Evolutionary conservation across 495 filamentous ascomycete genomes (phyloP).

Genomic region (Penicillium chermesinum): DNA sequence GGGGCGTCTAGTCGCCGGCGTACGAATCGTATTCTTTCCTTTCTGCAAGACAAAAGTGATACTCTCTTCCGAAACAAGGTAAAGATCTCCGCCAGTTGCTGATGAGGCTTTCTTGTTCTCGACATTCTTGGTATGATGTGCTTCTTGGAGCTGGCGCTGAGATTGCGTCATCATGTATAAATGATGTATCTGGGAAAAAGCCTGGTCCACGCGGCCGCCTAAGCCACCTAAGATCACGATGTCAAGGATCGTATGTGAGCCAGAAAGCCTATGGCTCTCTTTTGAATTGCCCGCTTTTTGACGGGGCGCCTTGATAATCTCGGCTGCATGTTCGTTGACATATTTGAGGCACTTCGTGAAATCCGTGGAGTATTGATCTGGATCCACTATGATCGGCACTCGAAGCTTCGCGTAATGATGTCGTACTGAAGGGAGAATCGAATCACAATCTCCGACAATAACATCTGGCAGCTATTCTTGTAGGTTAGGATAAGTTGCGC

Average conservation of each 20-base stretch:
- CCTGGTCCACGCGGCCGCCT: constrained; percentile 88
- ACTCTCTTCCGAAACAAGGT: constrained; percentile 70
- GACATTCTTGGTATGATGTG: not conserved
- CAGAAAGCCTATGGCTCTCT: not conserved
- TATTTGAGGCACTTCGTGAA: constrained; percentile 70
- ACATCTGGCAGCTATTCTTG: constrained; percentile 50
- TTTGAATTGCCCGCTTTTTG: not conserved
- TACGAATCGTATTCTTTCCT: constrained; percentile 64
- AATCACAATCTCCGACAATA: constrained; percentile 90
- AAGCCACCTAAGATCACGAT: constrained; percentile 77
- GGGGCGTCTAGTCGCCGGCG: constrained; percentile 36
- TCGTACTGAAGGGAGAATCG: constrained; percentile 53
- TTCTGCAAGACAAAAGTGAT: constrained; percentile 71
- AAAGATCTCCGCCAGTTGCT: constrained; percentile 42
- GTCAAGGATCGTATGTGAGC: constrained; percentile 23
- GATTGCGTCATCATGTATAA: constrained; percentile 47
- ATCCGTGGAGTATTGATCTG: constrained; percentile 82
- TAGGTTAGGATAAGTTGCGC: no score
- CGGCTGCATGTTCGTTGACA: constrained; percentile 37
- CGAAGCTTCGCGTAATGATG: constrained; percentile 53
- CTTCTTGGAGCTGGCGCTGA: constrained; percentile 13
- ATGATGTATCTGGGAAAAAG: constrained; percentile 79
- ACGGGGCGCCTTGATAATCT: constrained; percentile 23
- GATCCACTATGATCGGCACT: constrained; percentile 56
- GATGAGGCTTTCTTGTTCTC: not conserved